A percentile compares a stretch with the other conserved stretches of the same genome.
Conservation (phyloP, 2,329 filamentous ascomycete species). For the Trichoderma koningiopsis region DNA sequence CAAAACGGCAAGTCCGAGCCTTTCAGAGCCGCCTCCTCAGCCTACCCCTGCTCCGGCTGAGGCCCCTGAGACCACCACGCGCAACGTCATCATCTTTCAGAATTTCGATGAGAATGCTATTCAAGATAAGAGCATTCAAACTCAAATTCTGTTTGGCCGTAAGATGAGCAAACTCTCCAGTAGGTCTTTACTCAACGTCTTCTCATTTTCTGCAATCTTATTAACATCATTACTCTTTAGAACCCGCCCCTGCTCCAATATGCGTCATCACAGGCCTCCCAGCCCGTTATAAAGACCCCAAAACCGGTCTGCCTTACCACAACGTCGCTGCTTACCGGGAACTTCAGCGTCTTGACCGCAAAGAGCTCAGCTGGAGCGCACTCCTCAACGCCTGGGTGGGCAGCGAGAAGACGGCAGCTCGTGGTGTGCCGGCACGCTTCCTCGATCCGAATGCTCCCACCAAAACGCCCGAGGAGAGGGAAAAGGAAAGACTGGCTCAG, state of each 20-base stretch:
- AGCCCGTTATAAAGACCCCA: conserved; percentile 82
- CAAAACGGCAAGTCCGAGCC: conserved; percentile 18
- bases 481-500: conserved; percentile 20
- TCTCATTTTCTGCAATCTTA: not conserved
- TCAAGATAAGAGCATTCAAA: conserved; percentile 59
- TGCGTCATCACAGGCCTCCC: conserved; percentile 84
- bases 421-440: conserved; percentile 81
- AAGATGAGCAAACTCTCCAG: conserved; percentile 61
- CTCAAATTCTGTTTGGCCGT: conserved; percentile 59
- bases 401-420: conserved; percentile 61
- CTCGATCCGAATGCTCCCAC: conserved; percentile 40
- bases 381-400: conserved; percentile 85
- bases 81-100: conserved; percentile 61
- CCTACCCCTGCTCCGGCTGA: not conserved
- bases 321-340: conserved; percentile 80
- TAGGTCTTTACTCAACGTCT: conserved; percentile 38
- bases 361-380: conserved; percentile 80
- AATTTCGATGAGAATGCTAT: conserved; percentile 61
- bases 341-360: conserved; percentile 71
- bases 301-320: conserved; percentile 78
- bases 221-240: conserved; percentile 36
- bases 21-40: conserved; percentile 24
- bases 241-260: conserved; percentile 54
- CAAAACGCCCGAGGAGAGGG: conserved; percentile 29
- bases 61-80: conserved; percentile 39